Base-by-base conservation (phyloP, 2,329 filamentous ascomycete species). In the Didymella exigua region DNA sequence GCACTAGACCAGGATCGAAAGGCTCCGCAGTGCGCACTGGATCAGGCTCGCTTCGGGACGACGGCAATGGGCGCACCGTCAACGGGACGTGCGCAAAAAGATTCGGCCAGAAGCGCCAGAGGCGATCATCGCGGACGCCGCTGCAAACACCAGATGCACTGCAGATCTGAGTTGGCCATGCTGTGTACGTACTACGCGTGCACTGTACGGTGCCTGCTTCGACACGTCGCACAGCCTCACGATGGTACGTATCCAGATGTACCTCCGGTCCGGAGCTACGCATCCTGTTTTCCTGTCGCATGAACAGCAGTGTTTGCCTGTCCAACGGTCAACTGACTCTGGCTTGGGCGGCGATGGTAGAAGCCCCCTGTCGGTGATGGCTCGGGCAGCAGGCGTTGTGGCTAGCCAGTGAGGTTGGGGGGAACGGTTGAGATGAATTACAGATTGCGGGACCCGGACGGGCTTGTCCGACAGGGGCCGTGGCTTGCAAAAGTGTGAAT, bases 91-190 rank as follows among this genome's bases (percentile, higher is more conserved):
- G 24, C 52, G 50, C 45, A 41, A 27, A 55, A 52, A 51, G 56
- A 56, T 54, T 56, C 54, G 61, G 51, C 56, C 58, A 61, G 49
- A 59, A 29, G 43, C 56, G 53, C 59, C 53, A 51, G 57, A 63
- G 61, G 56, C 60, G 62, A 65, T 65, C 63, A 62, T 69, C 63
- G 65, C 65, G 62, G 59, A 54, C 55, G 58, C 50, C 50, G 58
- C 55, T 60, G 60, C 49, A 52, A 58, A 49, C 46, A 44, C 55
- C 51, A 52, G 48, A 58, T 56, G 59, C 66, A 63, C 50, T 52
- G 63, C 64, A 64, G 63, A 66, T 68, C 62, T 56, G 63, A 57
- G 51, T 49, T 66, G 66, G 60, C 61, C 60, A 55, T 65, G 63
- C 50, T 53, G 61, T 61, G 61, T 53, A 38, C 47, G 58, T 55